These are phyloP conservation scores for Lentithecium fluviatile DNA, from an alignment of 495 filamentous ascomycete genomes.

Conservation along the genomic window DNA sequence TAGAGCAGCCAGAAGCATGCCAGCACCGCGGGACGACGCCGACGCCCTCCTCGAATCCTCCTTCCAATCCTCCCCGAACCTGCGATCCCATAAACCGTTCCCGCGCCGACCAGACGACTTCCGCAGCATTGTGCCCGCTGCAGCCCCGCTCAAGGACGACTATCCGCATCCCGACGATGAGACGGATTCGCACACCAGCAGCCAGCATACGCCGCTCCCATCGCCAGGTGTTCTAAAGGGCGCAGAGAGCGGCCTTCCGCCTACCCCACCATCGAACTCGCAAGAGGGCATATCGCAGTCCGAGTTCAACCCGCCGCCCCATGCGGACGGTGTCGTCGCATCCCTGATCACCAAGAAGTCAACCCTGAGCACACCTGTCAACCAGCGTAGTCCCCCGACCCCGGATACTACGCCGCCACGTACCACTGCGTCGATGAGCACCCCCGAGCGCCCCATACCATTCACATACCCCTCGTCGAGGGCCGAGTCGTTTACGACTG, in stretches of 20 bases:
- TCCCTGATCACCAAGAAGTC: constrained; percentile 35
- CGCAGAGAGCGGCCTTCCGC: constrained; percentile 30
- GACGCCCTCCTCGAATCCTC: constrained; percentile 28
- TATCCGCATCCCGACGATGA: constrained; percentile 20
- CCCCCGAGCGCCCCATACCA: constrained; percentile 22
- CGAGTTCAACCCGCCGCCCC: constrained; percentile 25
- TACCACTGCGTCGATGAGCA: constrained; percentile 31
- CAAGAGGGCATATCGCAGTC: constrained; percentile 13
- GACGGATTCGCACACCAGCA: constrained; percentile 7
- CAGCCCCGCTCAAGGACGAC: constrained; percentile 18
- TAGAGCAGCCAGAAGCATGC: constrained; percentile 8
- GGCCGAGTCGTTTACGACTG: constrained; percentile 44
- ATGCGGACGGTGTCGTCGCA: constrained; percentile 27
- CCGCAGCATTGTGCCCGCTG: constrained; percentile 12
- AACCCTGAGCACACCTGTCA: constrained; percentile 36
- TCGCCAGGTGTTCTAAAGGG: constrained; percentile 22
- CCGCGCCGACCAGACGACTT: constrained; percentile 20
- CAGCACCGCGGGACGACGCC: constrained; percentile 13
- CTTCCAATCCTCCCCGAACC: constrained; percentile 15
- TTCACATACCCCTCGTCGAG: constrained; percentile 37
- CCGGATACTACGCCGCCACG: constrained; percentile 43
- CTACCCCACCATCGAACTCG: constrained; percentile 33
- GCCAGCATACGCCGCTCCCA: constrained; percentile 17
- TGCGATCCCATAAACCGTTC: constrained; percentile 22
- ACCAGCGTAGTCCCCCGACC: constrained; percentile 41